These are phyloP conservation scores for Nicotiana obtusifolia DNA, from an alignment of 257 asterid species.

Conservation along the genomic window DNA sequence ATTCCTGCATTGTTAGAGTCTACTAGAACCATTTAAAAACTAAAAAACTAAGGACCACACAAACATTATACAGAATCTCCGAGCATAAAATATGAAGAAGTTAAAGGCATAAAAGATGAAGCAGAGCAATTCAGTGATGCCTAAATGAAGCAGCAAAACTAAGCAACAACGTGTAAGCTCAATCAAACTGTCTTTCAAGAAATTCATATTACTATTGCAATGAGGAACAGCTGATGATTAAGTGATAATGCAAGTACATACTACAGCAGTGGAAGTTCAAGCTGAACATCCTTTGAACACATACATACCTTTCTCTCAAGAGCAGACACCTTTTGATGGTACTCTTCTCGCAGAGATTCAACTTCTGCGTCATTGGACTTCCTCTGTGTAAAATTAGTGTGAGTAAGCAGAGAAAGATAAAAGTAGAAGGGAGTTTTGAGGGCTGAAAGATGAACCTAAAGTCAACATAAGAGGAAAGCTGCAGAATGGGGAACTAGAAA, in stretches of 20 bases:
- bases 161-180: not conserved
- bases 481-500: not conserved
- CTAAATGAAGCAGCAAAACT: not conserved
- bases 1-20: not conserved
- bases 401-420: not conserved
- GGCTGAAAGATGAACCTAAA: not conserved
- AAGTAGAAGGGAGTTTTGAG: not conserved
- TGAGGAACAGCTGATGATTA: not conserved
- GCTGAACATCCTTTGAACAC: not conserved
- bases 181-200: not conserved
- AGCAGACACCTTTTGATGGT: slow-evolving; percentile 79
- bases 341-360: slow-evolving; percentile 93
- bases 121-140: not conserved
- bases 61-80: not conserved
- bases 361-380: slow-evolving; percentile 79
- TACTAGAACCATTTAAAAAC: not conserved
- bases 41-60: not conserved
- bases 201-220: not conserved
- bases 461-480: not conserved
- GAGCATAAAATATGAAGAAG: not conserved
- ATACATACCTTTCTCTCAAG: slow-evolving; percentile 88
- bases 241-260: not conserved
- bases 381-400: slow-evolving; percentile 39
- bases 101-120: not conserved
- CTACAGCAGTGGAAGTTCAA: not conserved